phyloP scores from a whole-genome alignment of 2,329 filamentous ascomycete species.

The Calonectria hongkongensis region DNA sequence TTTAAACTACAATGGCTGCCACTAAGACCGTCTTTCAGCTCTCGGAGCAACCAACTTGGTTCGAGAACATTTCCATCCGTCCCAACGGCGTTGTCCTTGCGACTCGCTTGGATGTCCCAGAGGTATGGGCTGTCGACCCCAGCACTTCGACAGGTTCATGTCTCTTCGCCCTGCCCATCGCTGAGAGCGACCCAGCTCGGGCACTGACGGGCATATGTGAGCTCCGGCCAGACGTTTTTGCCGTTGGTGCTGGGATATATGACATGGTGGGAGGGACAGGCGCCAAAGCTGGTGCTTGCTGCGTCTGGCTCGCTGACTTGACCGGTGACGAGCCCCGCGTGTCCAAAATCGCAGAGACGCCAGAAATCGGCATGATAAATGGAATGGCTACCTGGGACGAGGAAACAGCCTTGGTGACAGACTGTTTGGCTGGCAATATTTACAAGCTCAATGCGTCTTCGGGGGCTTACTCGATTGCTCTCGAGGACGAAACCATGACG shows the following conservation, averaged over 20 bases:
- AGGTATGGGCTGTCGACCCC: constrained; percentile 47
- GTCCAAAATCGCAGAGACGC: constrained; percentile 28
- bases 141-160: constrained; percentile 37
- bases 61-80: constrained; percentile 48
- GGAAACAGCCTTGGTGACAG: constrained; percentile 43
- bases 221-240: constrained; percentile 46
- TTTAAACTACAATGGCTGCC: constrained; percentile 26
- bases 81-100: constrained; percentile 42
- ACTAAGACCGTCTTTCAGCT: constrained; percentile 47
- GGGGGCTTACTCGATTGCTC: constrained; percentile 38
- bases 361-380: constrained; percentile 45
- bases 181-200: constrained; percentile 27
- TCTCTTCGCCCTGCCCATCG: constrained; percentile 36
- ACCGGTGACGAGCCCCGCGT: constrained; percentile 25
- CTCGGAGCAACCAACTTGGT: constrained; percentile 47
- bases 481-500: constrained; percentile 47
- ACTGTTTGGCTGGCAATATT: constrained; percentile 46
- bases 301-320: constrained; percentile 49
- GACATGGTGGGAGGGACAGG: constrained; percentile 41
- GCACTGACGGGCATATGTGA: constrained; percentile 48
- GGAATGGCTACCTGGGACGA: constrained; percentile 49
- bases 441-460: constrained; percentile 44
- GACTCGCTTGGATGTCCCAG: constrained; percentile 49
- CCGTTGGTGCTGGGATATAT: constrained; percentile 42
- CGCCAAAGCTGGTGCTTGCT: constrained; percentile 37